Percentiles rank a stretch among this genome's conserved stretches.
Evolutionary conservation across 2,329 filamentous ascomycete species (phyloP).

Genomic region (Bipolaris zeicola): DNA sequence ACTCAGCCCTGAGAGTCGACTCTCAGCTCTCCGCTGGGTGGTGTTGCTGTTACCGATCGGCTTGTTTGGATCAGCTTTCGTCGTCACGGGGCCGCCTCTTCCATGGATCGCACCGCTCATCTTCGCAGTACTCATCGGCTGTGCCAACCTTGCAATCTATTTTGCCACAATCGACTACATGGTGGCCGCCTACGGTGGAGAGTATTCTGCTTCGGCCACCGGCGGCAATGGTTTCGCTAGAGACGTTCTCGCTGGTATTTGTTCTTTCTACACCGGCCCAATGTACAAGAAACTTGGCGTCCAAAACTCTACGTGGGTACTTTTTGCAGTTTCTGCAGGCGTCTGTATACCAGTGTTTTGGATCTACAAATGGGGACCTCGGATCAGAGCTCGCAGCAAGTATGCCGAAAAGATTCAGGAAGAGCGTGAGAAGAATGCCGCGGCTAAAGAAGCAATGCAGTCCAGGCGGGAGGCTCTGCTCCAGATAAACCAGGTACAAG

Average conservation of each 20-base stretch:
- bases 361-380: conserved; percentile 62
- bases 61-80: conserved; percentile 71
- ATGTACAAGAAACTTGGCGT: conserved; percentile 40
- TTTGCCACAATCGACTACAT: conserved; percentile 82
- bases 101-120: conserved; percentile 63
- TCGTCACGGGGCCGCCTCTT: conserved; percentile 62
- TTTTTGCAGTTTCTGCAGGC: conserved; percentile 56
- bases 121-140: conserved; percentile 63
- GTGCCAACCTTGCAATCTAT: conserved; percentile 73
- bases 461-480: conserved; percentile 1
- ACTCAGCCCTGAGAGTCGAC: conserved; percentile 66
- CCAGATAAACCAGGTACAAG: background rate
- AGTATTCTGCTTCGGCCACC: conserved; percentile 74
- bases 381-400: conserved; percentile 52
- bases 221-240: conserved; percentile 77
- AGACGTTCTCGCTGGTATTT: conserved; percentile 74
- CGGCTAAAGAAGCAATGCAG: conserved; percentile 6
- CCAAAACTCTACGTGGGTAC: conserved; percentile 45
- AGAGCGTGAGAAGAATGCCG: conserved; percentile 27
- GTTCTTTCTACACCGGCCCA: conserved; percentile 61
- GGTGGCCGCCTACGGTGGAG: conserved; percentile 71
- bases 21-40: conserved; percentile 68
- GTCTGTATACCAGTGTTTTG: conserved; percentile 61
- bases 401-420: conserved; percentile 32
- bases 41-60: conserved; percentile 68